These are phyloP conservation scores for Phyllostachys edulis DNA, from an alignment of 176 grass and related monocot genomes.

Conservation along the genomic window DNA sequence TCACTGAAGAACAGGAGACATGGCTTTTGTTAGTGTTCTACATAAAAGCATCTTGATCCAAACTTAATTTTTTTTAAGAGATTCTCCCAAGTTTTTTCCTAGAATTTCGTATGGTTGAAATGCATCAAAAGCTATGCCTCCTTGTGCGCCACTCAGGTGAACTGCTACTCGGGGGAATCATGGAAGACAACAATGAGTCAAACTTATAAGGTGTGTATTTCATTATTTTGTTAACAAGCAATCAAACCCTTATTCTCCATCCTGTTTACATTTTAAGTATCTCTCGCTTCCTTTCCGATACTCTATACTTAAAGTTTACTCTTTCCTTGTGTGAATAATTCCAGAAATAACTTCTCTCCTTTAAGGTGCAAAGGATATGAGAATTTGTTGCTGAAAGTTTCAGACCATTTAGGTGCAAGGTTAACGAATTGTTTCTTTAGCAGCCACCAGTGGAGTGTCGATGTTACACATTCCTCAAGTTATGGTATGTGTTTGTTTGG, in stretches of 20 bases:
- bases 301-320: background rate
- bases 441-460: background rate
- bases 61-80: background rate
- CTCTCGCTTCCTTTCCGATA: background rate
- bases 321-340: background rate
- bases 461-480: slow-evolving; percentile 10
- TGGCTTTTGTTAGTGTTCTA: slow-evolving; percentile 18
- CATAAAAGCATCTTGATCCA: background rate
- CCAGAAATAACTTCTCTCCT: background rate
- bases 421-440: slow-evolving; percentile 16
- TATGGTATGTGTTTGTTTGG: background rate
- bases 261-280: background rate
- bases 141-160: background rate
- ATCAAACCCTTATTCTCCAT: background rate
- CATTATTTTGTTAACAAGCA: background rate
- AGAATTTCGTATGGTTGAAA: slow-evolving; percentile 10
- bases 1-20: slow-evolving; percentile 19
- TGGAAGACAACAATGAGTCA: background rate
- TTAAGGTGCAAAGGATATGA: background rate
- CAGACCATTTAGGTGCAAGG: background rate
- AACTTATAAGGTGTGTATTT: slow-evolving; percentile 12
- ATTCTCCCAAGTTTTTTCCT: background rate
- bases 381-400: background rate
- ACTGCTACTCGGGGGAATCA: background rate
- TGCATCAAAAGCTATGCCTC: too few relatives aligned